Evolutionary conservation across 371 early-diverging fungal genomes (phyloP).

Genomic region (Saksenaea oblongispora): DNA sequence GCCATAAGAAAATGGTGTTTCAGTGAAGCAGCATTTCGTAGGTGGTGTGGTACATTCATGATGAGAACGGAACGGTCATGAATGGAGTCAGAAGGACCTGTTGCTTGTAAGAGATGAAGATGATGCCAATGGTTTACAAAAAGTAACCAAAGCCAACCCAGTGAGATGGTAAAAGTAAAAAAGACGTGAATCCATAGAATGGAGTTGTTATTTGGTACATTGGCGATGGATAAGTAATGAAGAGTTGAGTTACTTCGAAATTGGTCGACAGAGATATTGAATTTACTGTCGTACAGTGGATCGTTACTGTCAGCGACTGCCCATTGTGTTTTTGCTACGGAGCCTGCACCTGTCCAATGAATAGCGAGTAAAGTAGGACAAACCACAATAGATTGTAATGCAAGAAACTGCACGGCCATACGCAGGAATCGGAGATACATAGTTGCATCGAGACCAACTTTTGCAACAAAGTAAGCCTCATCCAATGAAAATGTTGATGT

Average conservation of each 20-base stretch:
- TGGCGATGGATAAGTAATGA: conserved; percentile 44
- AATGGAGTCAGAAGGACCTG: conserved; percentile 7
- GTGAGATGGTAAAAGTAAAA: conserved; percentile 33
- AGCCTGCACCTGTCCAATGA: conserved; percentile 39
- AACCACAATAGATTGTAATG: conserved; percentile 43
- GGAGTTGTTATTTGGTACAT: conserved; percentile 30
- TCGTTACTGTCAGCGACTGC: conserved; percentile 13
- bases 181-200: conserved; percentile 49
- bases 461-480: conserved; percentile 46
- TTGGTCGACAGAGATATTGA: conserved; percentile 4
- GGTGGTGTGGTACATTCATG: conserved; percentile 34
- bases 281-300: conserved; percentile 11
- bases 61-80: conserved; percentile 37
- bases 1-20: conserved; percentile 33
- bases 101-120: conserved; percentile 32
- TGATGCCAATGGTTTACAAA: conserved; percentile 53
- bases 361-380: conserved; percentile 54
- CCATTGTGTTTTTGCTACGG: not conserved
- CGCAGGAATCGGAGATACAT: conserved; percentile 71
- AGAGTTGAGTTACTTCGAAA: conserved; percentile 43
- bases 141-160: conserved; percentile 50
- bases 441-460: conserved; percentile 66
- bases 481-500: conserved; percentile 28
- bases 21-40: conserved; percentile 37
- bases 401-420: conserved; percentile 62